These are phyloP conservation scores for Linnemannia exigua DNA, from an alignment of 192 early-diverging fungal genomes.

Conservation along the genomic window DNA sequence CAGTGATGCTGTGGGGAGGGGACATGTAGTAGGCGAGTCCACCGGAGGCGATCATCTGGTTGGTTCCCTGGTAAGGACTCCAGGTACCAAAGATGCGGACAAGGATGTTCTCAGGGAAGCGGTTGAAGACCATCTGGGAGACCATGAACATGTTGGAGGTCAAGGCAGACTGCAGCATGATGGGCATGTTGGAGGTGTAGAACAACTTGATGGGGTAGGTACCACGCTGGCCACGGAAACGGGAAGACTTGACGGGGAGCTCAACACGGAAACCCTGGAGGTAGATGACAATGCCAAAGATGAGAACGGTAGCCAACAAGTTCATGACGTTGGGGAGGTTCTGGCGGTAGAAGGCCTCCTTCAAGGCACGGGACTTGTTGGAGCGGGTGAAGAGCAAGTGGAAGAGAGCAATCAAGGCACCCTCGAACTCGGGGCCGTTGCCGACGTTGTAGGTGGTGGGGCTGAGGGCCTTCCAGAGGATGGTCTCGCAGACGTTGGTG, in stretches of 20 bases:
- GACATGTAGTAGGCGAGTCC: slow-evolving; percentile 99
- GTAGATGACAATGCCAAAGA: slow-evolving; percentile 93
- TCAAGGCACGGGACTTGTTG: slow-evolving; percentile 97
- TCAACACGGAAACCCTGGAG: slow-evolving; percentile 99
- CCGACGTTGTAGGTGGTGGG: slow-evolving; percentile 99
- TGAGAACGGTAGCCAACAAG: slow-evolving; percentile 89
- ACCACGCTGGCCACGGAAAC: slow-evolving; percentile 97
- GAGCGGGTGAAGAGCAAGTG: slow-evolving; percentile 94
- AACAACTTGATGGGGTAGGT: slow-evolving; percentile 99
- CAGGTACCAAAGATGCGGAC: slow-evolving; percentile 96
- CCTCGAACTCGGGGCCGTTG: slow-evolving; percentile 98
- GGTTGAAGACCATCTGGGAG: slow-evolving; percentile 97
- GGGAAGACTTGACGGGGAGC: slow-evolving; percentile 97
- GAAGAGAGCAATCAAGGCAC: slow-evolving; percentile 96
- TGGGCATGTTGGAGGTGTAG: slow-evolving; percentile 99
- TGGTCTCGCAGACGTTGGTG: slow-evolving; percentile 99
- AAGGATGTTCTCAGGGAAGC: slow-evolving; percentile 97
- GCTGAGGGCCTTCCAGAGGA: slow-evolving; percentile 99
- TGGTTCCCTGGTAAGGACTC: slow-evolving; percentile 95
- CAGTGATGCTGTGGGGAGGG: slow-evolving; percentile 90
- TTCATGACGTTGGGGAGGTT: slow-evolving; percentile 92
- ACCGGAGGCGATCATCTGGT: slow-evolving; percentile 92
- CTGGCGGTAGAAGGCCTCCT: slow-evolving; percentile 96
- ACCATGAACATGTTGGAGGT: slow-evolving; percentile 98
- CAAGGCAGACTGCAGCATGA: slow-evolving; percentile 99